A percentile compares a stretch with the other conserved stretches of the same genome.
These are phyloP conservation scores for Rhizomucor pusillus DNA, from an alignment of 371 early-diverging fungal genomes.

Conservation along the genomic window DNA sequence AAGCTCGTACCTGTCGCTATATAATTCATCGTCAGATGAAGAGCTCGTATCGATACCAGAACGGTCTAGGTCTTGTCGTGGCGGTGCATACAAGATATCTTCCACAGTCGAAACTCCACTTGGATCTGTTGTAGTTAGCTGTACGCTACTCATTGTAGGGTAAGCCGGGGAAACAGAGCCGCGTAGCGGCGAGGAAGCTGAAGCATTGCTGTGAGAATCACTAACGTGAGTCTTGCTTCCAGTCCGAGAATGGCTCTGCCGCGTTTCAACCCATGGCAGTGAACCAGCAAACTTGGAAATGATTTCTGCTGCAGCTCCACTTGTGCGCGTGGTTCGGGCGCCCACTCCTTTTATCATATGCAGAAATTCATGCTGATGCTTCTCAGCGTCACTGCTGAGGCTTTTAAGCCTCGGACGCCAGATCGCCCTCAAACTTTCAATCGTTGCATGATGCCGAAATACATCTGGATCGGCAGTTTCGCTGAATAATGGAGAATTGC, in stretches of 20 bases:
- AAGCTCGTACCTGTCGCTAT: conserved; percentile 6
- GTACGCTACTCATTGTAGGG: conserved; percentile 5
- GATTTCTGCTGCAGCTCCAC: conserved; percentile 45
- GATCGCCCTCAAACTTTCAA: conserved; percentile 56
- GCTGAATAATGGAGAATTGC: conserved; percentile 43
- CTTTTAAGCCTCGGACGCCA: conserved; percentile 56
- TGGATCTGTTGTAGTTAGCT: conserved; percentile 3
- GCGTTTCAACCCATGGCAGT: conserved; percentile 22
- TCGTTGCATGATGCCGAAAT: conserved; percentile 55
- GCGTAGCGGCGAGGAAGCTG: background rate
- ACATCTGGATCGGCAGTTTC: conserved; percentile 60
- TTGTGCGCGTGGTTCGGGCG: conserved; percentile 33
- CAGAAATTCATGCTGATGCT: conserved; percentile 20
- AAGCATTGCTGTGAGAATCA: conserved; percentile 1
- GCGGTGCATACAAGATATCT: conserved; percentile 10
- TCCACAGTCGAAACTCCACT: conserved; percentile 9
- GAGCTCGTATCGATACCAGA: conserved; percentile 1
- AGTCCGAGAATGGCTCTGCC: background rate
- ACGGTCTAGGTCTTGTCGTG: background rate
- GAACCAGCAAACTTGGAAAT: conserved; percentile 40
- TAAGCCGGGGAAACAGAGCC: background rate
- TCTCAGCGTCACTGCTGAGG: conserved; percentile 14
- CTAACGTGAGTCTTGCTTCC: background rate
- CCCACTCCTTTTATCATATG: conserved; percentile 40
- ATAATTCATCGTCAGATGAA: conserved; percentile 21